Base-by-base conservation (phyloP, 148 eudicot species). In the Camellia japonica region DNA sequence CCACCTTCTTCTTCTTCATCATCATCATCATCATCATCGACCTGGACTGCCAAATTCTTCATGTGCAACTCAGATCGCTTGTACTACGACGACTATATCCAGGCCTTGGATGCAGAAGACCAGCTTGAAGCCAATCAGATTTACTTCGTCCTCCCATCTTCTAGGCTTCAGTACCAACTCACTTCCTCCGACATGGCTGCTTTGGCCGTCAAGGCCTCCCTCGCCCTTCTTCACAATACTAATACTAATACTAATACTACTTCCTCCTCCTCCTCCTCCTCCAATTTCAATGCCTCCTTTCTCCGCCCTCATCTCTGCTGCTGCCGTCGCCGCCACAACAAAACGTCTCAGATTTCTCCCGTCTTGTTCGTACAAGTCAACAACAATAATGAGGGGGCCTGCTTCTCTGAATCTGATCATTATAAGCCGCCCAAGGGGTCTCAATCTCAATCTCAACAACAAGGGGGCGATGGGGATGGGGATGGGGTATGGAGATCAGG, bases 131-230 rank as follows among this genome's bases (percentile, higher is more conserved):
- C 83, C 0, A 59, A 75, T 5, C 86, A 86, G 74, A 86, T 88
- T 46, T 88, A 88, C 79, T 86, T 88, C 72, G 68, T 86, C 0
- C 73, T 88, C 46, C 88, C 90, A 6, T 11, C 5, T 5, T 67
- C 87, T 2, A 84, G 78, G 68, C 88, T 84, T 20, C 82, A 70
- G 7, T 63, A 64, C 54, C 85, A 79, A 4, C 80, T 88, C 12
- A 52, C 81, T 10, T 87, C 85, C 7, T 70, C 88, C 46, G 87
- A 86, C 43, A 86, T 88, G 90, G 90, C 90, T 0, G 88, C 85
- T 3, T 58, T 88, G 23, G 90, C 90, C n/a, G 88, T 88, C 7
- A 88, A 86, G 71, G 88, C 88, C 68, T 80, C 82, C 77, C 65
- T 49, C 38, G 88, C 88, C 1, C 30, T 23, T 23, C 68, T 86